phyloP scores from a whole-genome alignment of 257 asterid genomes.

The Nicotiana obtusifolia region DNA sequence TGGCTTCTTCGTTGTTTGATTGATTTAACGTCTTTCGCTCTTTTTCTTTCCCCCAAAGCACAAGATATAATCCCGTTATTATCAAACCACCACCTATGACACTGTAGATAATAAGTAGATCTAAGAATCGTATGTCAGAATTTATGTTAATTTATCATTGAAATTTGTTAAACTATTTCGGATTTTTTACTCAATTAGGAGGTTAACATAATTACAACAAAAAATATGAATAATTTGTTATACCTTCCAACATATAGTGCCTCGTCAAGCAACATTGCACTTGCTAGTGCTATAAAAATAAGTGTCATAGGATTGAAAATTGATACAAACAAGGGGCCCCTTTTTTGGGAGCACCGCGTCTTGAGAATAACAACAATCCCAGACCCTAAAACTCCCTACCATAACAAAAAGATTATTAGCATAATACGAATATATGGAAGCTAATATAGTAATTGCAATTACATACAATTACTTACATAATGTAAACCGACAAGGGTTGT shows the following conservation, averaged over 20 bases:
- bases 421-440: background rate
- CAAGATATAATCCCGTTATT: slow-evolving; percentile 30
- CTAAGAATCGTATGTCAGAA: too few species aligned
- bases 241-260: slow-evolving; percentile 48
- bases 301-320: slow-evolving; percentile 43
- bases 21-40: slow-evolving; percentile 17
- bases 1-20: too few species aligned
- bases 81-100: slow-evolving; percentile 41
- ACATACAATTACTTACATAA: background rate
- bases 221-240: background rate
- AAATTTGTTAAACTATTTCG: too few species aligned
- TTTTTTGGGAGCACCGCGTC: slow-evolving; percentile 41
- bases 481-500: too few species aligned
- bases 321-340: slow-evolving; percentile 50
- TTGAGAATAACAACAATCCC: slow-evolving; percentile 32
- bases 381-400: slow-evolving; percentile 42
- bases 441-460: background rate
- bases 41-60: slow-evolving; percentile 43
- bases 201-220: too few species aligned
- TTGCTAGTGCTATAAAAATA: slow-evolving; percentile 39
- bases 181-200: too few species aligned
- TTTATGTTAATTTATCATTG: too few species aligned
- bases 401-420: background rate
- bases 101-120: slow-evolving; percentile 14
- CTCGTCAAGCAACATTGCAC: slow-evolving; percentile 41